phyloP scores from a whole-genome alignment of 2,329 filamentous ascomycete species.

The Tolypocladium ophioglossoides region DNA sequence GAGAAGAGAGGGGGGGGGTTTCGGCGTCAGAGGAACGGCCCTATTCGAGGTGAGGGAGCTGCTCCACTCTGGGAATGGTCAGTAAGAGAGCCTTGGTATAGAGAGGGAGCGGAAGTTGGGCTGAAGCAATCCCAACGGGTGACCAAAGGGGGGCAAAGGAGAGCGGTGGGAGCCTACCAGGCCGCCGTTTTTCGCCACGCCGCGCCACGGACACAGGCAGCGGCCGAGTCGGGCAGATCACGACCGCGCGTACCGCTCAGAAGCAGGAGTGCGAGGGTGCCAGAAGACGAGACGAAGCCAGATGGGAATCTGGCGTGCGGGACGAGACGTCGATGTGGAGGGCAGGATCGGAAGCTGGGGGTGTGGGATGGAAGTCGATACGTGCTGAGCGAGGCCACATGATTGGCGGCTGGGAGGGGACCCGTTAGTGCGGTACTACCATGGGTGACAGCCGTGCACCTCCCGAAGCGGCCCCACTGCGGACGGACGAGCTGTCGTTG shows the following conservation, averaged over 20 bases:
- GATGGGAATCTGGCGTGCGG: slow-evolving; percentile 11
- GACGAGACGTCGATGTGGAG: slow-evolving; percentile 14
- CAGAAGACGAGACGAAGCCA: slow-evolving; percentile 5
- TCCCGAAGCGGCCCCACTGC: background rate
- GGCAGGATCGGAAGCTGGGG: slow-evolving; percentile 5
- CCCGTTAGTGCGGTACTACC: background rate
- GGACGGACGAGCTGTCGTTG: background rate
- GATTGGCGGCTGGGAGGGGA: slow-evolving; percentile 17
- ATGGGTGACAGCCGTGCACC: background rate
- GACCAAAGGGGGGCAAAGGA: slow-evolving; percentile 1
- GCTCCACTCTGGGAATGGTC: slow-evolving; percentile 10
- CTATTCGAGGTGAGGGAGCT: background rate
- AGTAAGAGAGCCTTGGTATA: slow-evolving; percentile 8
- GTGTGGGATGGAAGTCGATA: slow-evolving; percentile 11
- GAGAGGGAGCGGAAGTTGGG: slow-evolving; percentile 4
- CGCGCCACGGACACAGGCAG: slow-evolving; percentile 6
- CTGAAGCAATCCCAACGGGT: background rate
- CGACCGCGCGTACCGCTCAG: slow-evolving; percentile 21
- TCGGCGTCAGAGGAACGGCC: background rate
- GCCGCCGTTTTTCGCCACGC: slow-evolving; percentile 7
- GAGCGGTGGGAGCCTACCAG: slow-evolving; percentile 7
- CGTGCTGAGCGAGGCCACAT: slow-evolving; percentile 16
- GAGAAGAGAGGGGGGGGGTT: slow-evolving; percentile 1
- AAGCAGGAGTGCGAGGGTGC: slow-evolving; percentile 7
- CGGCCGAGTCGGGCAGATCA: slow-evolving; percentile 11